These are phyloP conservation scores for Penicillium sp. DNA, from an alignment of 2,329 filamentous ascomycete genomes.

Conservation along the genomic window DNA sequence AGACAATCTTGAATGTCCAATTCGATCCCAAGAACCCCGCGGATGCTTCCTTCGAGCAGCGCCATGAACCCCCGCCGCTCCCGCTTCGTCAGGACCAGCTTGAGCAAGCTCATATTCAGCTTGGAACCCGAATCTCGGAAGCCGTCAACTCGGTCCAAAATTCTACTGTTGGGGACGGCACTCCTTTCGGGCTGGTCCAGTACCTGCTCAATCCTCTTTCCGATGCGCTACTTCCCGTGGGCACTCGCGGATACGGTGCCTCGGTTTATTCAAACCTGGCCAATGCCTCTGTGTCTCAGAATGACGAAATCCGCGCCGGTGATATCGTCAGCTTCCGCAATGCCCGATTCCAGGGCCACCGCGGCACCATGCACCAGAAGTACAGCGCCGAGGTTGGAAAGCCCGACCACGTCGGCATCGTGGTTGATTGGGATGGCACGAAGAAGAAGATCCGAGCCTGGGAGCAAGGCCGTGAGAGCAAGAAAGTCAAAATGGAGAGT, in stretches of 20 bases:
- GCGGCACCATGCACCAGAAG: constrained; percentile 92
- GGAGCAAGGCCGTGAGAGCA: constrained; percentile 92
- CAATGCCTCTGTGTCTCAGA: constrained; percentile 85
- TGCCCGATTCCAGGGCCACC: constrained; percentile 90
- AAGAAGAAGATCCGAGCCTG: constrained; percentile 96
- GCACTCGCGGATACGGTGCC: constrained; percentile 86
- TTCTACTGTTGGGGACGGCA: constrained; percentile 79
- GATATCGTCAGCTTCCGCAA: constrained; percentile 94
- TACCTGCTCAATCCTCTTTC: constrained; percentile 73
- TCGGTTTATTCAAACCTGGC: constrained; percentile 92
- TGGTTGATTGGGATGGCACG: constrained; percentile 95
- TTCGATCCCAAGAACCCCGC: constrained; percentile 74
- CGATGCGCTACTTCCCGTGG: constrained; percentile 76
- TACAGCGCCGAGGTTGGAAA: constrained; percentile 87
- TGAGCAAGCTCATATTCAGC: constrained; percentile 78
- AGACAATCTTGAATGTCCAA: constrained; percentile 79
- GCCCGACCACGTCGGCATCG: constrained; percentile 82
- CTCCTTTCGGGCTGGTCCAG: constrained; percentile 71
- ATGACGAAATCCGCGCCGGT: constrained; percentile 88
- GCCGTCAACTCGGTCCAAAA: constrained; percentile 72
- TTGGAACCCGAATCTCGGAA: constrained; percentile 74
- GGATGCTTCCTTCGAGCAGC: constrained; percentile 76
- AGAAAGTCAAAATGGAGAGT: constrained; percentile 90
- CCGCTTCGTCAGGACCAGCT: constrained; percentile 88
- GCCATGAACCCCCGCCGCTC: constrained; percentile 79